Evolutionary conservation across 2,329 filamentous ascomycete species (phyloP).

Genomic region (Colletotrichum musicola): DNA sequence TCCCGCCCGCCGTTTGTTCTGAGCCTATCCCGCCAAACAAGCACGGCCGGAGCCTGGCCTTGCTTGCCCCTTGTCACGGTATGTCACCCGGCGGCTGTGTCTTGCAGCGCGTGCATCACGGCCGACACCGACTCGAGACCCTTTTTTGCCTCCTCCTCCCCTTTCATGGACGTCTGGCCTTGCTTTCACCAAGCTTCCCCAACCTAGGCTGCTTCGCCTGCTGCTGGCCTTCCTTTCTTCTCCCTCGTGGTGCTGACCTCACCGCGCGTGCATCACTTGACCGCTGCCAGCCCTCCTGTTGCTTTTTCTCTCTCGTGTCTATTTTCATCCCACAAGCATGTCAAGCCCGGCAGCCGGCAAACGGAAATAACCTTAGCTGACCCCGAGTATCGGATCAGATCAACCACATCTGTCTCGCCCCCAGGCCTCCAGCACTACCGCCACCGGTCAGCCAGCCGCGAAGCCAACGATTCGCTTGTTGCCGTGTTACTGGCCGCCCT

Average conservation of each 20-base stretch:
- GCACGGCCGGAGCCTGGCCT: neutral
- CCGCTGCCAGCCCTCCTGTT: neutral
- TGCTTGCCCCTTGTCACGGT: conserved; percentile 20
- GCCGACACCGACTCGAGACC: neutral
- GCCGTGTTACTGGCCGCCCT: neutral
- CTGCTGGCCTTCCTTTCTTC: neutral
- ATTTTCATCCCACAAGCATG: conserved; percentile 10
- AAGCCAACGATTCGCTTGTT: conserved; percentile 8
- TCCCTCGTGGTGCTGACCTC: conserved; percentile 14
- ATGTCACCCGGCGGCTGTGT: conserved; percentile 32
- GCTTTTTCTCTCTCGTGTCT: conserved; percentile 16
- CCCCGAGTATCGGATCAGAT: conserved; percentile 21
- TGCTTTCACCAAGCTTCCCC: conserved; percentile 2
- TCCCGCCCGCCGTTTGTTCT: conserved; percentile 6
- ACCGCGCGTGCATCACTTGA: neutral
- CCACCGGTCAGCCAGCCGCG: conserved; percentile 3
- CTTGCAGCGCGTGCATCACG: conserved; percentile 18
- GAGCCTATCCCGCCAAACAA: conserved; percentile 14
- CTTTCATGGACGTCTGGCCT: conserved; percentile 4
- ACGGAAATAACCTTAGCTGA: conserved; percentile 31
- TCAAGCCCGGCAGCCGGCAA: conserved; percentile 30
- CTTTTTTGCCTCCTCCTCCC: neutral
- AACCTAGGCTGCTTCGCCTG: neutral
- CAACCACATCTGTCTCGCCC: conserved; percentile 11
- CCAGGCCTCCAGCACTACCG: conserved; percentile 11